Evolutionary conservation across 2,329 filamentous ascomycete genomes (phyloP).

Genomic region (Erysiphe pulchra): DNA sequence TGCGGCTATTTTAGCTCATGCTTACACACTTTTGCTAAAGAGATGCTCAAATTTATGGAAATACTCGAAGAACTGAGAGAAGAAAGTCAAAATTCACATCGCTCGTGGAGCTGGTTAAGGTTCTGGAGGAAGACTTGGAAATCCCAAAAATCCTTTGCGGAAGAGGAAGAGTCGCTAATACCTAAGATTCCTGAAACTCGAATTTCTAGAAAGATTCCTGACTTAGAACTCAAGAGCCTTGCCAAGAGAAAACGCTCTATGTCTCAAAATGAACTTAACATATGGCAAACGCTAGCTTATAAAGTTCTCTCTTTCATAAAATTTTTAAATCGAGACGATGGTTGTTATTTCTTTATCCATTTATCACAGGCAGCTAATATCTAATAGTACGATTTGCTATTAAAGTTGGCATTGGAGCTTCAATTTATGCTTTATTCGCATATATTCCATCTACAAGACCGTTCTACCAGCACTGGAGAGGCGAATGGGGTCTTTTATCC

Average conservation of each 20-base stretch:
- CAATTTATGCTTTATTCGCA: conserved; percentile 69
- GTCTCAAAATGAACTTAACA: conserved; percentile 1
- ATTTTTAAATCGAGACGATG: conserved; percentile 35
- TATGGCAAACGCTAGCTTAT: conserved; percentile 10
- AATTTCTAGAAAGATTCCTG: conserved; percentile 8
- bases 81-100: conserved; percentile 31
- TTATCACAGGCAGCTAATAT: conserved; percentile 4
- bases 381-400: conserved; percentile 43
- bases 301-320: conserved; percentile 27
- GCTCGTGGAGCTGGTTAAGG: conserved; percentile 64
- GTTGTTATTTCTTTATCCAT: conserved; percentile 15
- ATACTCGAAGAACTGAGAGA: conserved; percentile 69
- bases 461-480: conserved; percentile 66
- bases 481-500: conserved; percentile 86
- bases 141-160: conserved; percentile 2
- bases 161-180: conserved; percentile 11
- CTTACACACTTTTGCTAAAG: conserved; percentile 70
- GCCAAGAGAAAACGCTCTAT: conserved; percentile 2
- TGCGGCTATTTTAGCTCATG: conserved; percentile 94
- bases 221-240: conserved; percentile 5
- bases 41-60: conserved; percentile 60
- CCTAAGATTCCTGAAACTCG: conserved; percentile 5
- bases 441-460: conserved; percentile 59
- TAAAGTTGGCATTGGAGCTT: conserved; percentile 78
- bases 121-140: conserved; percentile 34